These are phyloP conservation scores for Lupinus albus DNA, from an alignment of 306 rosid species.

Conservation along the genomic window DNA sequence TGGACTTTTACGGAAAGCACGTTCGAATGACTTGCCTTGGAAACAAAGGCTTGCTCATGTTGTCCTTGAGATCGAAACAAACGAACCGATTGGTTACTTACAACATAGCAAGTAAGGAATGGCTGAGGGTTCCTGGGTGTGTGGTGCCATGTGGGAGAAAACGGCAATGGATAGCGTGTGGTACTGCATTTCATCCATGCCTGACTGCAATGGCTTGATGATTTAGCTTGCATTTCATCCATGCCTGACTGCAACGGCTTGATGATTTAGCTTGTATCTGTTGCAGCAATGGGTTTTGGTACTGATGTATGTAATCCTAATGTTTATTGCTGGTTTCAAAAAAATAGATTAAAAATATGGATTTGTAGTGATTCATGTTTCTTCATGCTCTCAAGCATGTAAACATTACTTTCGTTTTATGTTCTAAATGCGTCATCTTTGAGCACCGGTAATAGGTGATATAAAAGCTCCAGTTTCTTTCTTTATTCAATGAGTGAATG, in stretches of 20 bases:
- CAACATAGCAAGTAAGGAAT: constrained; percentile 64
- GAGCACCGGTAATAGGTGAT: constrained; percentile 31
- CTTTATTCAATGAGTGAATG: constrained; percentile 20
- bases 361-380: constrained; percentile 36
- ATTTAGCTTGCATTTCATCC: constrained; percentile 64
- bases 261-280: constrained; percentile 49
- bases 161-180: constrained; percentile 73
- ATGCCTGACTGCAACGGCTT: constrained; percentile 67
- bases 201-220: constrained; percentile 69
- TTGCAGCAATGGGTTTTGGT: constrained; percentile 33
- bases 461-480: constrained; percentile 24
- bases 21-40: constrained; percentile 94
- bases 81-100: constrained; percentile 78
- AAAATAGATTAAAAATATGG: constrained; percentile 45
- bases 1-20: constrained; percentile 99
- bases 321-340: constrained; percentile 38
- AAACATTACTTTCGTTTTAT: constrained; percentile 38
- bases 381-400: constrained; percentile 44
- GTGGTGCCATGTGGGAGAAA: constrained; percentile 66
- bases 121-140: constrained; percentile 83
- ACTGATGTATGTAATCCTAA: constrained; percentile 36
- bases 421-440: constrained; percentile 36
- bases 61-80: constrained; percentile 76
- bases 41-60: constrained; percentile 90
- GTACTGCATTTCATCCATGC: constrained; percentile 85